Evolutionary conservation across 2,329 filamentous ascomycete species (phyloP).

Genomic region (Hirsutella thompsonii): DNA sequence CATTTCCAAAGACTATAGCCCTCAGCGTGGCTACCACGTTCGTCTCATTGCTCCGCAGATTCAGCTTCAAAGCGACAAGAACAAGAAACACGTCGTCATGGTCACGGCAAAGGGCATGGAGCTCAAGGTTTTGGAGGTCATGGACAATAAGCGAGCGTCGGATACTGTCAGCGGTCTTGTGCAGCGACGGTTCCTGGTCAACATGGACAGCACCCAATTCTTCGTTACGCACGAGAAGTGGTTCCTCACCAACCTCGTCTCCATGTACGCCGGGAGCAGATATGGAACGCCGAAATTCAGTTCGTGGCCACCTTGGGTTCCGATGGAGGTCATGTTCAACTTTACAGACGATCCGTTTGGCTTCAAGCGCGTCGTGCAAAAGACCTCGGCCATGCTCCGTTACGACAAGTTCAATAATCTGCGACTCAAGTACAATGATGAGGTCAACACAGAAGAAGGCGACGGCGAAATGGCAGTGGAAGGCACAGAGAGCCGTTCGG

Average conservation of each 20-base stretch:
- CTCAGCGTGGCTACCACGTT: slow-evolving; percentile 89
- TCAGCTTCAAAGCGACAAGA: slow-evolving; percentile 96
- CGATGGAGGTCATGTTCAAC: slow-evolving; percentile 97
- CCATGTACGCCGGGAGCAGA: slow-evolving; percentile 86
- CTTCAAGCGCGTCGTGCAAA: slow-evolving; percentile 95
- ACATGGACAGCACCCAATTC: slow-evolving; percentile 97
- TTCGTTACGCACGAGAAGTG: slow-evolving; percentile 93
- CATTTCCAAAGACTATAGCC: slow-evolving; percentile 75
- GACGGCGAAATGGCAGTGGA: slow-evolving; percentile 25
- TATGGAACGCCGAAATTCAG: slow-evolving; percentile 79
- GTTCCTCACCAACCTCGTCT: slow-evolving; percentile 70
- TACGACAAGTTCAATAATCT: slow-evolving; percentile 98
- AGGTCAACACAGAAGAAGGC: slow-evolving; percentile 57
- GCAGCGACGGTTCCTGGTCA: slow-evolving; percentile 82
- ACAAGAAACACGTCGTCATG: slow-evolving; percentile 91
- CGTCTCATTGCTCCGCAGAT: slow-evolving; percentile 95
- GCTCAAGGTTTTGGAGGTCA: slow-evolving; percentile 91
- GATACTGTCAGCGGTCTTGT: slow-evolving; percentile 93
- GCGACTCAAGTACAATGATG: slow-evolving; percentile 92
- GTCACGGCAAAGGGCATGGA: slow-evolving; percentile 97
- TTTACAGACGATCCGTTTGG: slow-evolving; percentile 89
- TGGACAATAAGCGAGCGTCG: slow-evolving; percentile 87
- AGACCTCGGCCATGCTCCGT: slow-evolving; percentile 84
- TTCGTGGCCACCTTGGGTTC: slow-evolving; percentile 96
- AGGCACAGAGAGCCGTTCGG: slow-evolving; percentile 65